phyloP scores from a whole-genome alignment of 2,329 filamentous ascomycete species.

The Cladosporium austrohemisphaericum region DNA sequence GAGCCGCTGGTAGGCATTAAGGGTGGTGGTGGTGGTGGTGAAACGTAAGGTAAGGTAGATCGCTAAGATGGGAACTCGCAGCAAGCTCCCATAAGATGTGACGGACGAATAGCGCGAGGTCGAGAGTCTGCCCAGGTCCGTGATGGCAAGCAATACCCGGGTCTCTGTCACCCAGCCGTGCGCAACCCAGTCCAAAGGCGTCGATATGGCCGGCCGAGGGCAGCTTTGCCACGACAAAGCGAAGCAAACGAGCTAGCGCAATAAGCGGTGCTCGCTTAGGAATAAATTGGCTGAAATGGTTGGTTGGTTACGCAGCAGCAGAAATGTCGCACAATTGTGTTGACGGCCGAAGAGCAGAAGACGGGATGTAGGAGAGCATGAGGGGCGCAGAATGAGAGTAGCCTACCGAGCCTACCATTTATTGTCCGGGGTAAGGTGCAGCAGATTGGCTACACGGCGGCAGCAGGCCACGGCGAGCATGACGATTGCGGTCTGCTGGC shows the following conservation, averaged over 20 bases:
- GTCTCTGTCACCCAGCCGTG: not conserved
- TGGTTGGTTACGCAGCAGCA: constrained; percentile 31
- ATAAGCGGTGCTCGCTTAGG: constrained; percentile 20
- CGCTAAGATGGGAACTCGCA: constrained; percentile 10
- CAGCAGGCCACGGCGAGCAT: constrained; percentile 8
- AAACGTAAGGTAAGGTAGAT: constrained; percentile 7
- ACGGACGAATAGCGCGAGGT: not conserved
- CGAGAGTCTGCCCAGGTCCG: not conserved
- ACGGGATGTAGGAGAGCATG: constrained; percentile 19
- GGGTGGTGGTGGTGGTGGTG: constrained; percentile 8
- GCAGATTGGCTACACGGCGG: constrained; percentile 8
- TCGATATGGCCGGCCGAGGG: constrained; percentile 1
- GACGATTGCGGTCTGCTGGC: constrained; percentile 2
- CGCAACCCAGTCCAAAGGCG: not conserved
- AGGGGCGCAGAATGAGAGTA: constrained; percentile 10
- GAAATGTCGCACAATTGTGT: constrained; percentile 30
- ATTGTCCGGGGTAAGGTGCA: constrained; percentile 9
- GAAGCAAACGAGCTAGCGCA: constrained; percentile 6
- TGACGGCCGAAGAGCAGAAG: constrained; percentile 20
- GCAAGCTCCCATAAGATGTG: not conserved
- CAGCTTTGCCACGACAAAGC: not conserved
- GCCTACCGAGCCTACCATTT: too few relatives aligned
- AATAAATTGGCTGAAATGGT: constrained; percentile 21
- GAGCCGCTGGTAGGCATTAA: constrained; percentile 18
- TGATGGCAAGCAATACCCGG: constrained; percentile 3